A percentile compares a stretch with the other conserved stretches of the same genome.
These are phyloP conservation scores for Candida khao-thaluensis DNA, from an alignment of 805 yeast species.

Conservation along the genomic window DNA sequence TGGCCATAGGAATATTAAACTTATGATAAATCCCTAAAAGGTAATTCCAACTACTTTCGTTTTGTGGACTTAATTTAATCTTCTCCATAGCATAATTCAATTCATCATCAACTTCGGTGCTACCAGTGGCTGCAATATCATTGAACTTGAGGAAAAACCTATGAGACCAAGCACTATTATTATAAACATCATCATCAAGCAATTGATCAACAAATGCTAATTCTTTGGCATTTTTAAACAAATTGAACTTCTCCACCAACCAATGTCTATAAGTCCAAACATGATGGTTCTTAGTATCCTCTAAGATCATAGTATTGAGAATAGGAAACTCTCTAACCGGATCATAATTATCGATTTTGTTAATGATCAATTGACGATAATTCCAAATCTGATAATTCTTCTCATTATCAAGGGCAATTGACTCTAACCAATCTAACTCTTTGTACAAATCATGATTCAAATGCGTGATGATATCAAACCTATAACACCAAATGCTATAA, in stretches of 20 bases:
- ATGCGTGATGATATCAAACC: slow-evolving; percentile 50
- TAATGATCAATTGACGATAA: slow-evolving; percentile 70
- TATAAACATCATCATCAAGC: slow-evolving; percentile 66
- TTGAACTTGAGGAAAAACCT: slow-evolving; percentile 56
- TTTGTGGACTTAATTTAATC: slow-evolving; percentile 69
- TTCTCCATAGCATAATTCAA: slow-evolving; percentile 47
- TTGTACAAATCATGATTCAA: slow-evolving; percentile 39
- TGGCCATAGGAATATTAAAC: slow-evolving; percentile 26
- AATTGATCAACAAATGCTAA: slow-evolving; percentile 47
- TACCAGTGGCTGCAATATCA: slow-evolving; percentile 14
- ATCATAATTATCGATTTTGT: slow-evolving; percentile 21
- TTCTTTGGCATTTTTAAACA: slow-evolving; percentile 48
- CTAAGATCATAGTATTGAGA: slow-evolving; percentile 63
- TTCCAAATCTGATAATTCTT: slow-evolving; percentile 99
- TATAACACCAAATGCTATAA: slow-evolving; percentile 83
- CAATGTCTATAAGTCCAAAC: slow-evolving; percentile 94
- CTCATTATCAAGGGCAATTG: slow-evolving; percentile 68
- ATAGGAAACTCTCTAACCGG: slow-evolving; percentile 63
- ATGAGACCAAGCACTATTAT: slow-evolving; percentile 94
- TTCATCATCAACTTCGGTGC: slow-evolving; percentile 40
- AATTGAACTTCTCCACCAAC: slow-evolving; percentile 60
- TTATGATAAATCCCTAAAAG: slow-evolving; percentile 53
- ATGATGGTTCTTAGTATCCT: slow-evolving; percentile 89
- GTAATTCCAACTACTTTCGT: slow-evolving; percentile 86
- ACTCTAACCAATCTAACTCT: slow-evolving; percentile 81